Conservation (phyloP, 2,329 filamentous ascomycete species). For the Colletotrichum acutatum region DNA sequence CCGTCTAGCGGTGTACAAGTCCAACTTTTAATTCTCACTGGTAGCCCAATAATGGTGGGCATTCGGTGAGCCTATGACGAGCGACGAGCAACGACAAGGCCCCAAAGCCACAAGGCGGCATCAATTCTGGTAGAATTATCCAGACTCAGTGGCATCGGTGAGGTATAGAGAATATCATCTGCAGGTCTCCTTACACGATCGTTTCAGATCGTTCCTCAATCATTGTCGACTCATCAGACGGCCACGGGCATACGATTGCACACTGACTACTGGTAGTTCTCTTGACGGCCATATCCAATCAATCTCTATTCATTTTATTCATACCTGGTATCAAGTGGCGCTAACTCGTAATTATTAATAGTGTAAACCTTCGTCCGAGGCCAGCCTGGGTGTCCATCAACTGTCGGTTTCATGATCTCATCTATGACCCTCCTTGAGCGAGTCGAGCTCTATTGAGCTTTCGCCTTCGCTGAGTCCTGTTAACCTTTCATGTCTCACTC, state of each 20-base stretch:
- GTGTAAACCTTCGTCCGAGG: neutral
- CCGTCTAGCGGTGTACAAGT: too few relatives aligned
- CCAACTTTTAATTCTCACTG: too few relatives aligned
- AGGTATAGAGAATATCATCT: neutral
- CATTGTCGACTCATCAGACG: too few relatives aligned
- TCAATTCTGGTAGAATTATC: neutral
- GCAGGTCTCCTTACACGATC: neutral
- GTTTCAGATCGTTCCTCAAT: too few relatives aligned
- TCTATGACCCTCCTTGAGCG: neutral
- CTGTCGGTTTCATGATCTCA: neutral
- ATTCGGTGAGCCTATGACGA: too few relatives aligned
- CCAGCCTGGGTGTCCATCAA: neutral
- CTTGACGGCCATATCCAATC: too few relatives aligned
- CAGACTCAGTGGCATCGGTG: neutral
- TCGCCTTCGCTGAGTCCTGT: neutral
- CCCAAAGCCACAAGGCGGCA: too few relatives aligned
- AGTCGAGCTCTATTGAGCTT: slow-evolving; percentile 36
- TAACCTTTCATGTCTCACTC: slow-evolving; percentile 38
- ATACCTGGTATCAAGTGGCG: neutral
- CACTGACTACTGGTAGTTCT: too few relatives aligned
- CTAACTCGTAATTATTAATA: neutral
- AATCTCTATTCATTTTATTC: neutral
- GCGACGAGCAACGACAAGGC: too few relatives aligned
- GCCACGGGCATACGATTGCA: too few relatives aligned
- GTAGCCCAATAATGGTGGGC: too few relatives aligned